Percentiles rank a stretch among this genome's conserved stretches.
phyloP scores from a whole-genome alignment of 2,329 filamentous ascomycete genomes.

The Diplocarpon mali region DNA sequence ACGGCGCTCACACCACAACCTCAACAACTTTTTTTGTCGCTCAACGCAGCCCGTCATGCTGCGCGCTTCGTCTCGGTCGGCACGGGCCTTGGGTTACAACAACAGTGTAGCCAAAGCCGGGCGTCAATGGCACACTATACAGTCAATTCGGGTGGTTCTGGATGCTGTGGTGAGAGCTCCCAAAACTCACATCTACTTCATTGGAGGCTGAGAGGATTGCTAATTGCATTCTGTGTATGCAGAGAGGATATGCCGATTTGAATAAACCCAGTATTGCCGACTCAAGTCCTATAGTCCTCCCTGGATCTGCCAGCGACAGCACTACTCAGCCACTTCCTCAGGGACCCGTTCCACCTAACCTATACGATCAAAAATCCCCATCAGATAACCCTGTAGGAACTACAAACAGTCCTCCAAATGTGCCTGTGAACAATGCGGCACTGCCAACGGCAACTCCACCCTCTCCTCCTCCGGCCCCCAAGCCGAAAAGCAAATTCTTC shows the following conservation, averaged over 20 bases:
- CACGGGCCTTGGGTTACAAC: constrained; percentile 46
- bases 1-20: constrained; percentile 15
- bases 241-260: constrained; percentile 48
- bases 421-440: constrained; percentile 35
- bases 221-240: constrained; percentile 14
- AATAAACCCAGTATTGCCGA: constrained; percentile 39
- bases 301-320: constrained; percentile 33
- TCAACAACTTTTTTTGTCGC: constrained; percentile 17
- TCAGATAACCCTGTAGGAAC: constrained; percentile 29
- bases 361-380: constrained; percentile 6
- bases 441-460: constrained; percentile 28
- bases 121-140: constrained; percentile 47
- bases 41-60: constrained; percentile 47
- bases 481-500: constrained; percentile 54
- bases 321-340: constrained; percentile 30
- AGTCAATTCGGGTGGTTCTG: constrained; percentile 28
- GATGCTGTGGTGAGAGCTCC: constrained; percentile 28
- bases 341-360: constrained; percentile 16
- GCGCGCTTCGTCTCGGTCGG: constrained; percentile 57
- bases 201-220: constrained; percentile 11
- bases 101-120: constrained; percentile 40
- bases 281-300: constrained; percentile 40
- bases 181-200: constrained; percentile 5
- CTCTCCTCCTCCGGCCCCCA: constrained; percentile 31
- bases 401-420: constrained; percentile 36